Base-by-base conservation (phyloP, 768 basidiomycete species). In the Fomitopsis serialis region DNA sequence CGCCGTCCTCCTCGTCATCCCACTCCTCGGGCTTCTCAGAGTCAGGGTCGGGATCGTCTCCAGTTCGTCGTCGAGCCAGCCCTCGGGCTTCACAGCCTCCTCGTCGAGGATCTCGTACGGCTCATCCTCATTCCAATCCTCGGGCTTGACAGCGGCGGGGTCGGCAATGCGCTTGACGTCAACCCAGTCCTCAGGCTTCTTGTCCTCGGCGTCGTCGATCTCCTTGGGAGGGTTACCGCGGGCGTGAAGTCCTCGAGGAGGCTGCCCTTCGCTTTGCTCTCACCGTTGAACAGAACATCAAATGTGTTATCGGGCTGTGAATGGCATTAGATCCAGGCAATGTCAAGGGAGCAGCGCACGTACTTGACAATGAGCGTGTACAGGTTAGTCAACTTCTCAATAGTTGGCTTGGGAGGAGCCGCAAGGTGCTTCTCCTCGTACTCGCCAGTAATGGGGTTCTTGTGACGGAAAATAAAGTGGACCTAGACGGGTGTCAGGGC, bases 401-500 rank as follows among this genome's bases (percentile, higher is more conserved):
- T 75, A 45, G 57, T 29, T 25, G 96, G 96, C 54, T 78, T 79
- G 55, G 93, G 95, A 57, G 94, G 78, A 54, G 78, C 67, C 50
- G 76, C 81, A 55, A 98, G 85, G 72, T 99, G 97, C 73, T 99
- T 98, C 82, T 99, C 97, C 73, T 98, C 97, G 59, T 80, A 82
- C 65, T 93, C 92, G 62, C 92, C 92, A 43, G 89, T 92, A 63
- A 88, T 79, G 34, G 97, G 96, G 77, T 84, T 95, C 76, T 87
- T 85, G 79, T 98, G 89, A 63, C 94, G 91, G 92, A 99, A 96
- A 74, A 99, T 99, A 74, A 99, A 98, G 79, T 99, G 97, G 48
- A 98, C 77, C 90, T 95, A 65, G 10, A 50, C 36, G 48, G 4
- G 19, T 27, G n/a, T 3, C 36, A 29, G 2, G 21, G 36, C 27